Evolutionary conservation across 495 filamentous ascomycete genomes (phyloP).

Genomic region (Friedmanniomyces simplex): DNA sequence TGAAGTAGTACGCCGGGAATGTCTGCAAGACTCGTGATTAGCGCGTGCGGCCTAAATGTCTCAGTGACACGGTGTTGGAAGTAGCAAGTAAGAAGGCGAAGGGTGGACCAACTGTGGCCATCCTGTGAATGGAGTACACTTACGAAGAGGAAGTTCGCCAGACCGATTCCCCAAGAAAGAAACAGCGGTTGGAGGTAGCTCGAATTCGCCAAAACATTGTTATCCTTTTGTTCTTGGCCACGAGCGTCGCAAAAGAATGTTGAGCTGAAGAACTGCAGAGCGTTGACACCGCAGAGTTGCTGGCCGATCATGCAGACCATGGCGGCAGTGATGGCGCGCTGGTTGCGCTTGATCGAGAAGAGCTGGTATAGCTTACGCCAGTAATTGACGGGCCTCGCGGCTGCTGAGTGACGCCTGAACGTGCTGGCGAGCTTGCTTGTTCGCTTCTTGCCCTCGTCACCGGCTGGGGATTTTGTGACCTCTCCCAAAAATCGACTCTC

Average conservation of each 20-base stretch:
- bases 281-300: conserved; percentile 45
- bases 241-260: conserved; percentile 15
- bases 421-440: background rate
- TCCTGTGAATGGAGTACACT: background rate
- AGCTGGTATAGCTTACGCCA: conserved; percentile 49
- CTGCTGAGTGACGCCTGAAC: background rate
- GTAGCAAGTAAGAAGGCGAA: too few relatives aligned
- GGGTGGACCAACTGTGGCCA: too few relatives aligned
- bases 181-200: conserved; percentile 2
- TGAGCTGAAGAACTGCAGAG: conserved; percentile 12
- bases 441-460: background rate
- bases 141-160: conserved; percentile 17
- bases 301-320: conserved; percentile 58
- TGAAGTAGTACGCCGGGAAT: conserved; percentile 14
- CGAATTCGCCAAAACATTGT: background rate
- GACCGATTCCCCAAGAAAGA: conserved; percentile 15
- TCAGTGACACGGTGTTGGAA: too few relatives aligned
- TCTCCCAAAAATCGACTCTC: conserved; percentile 18
- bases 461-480: background rate
- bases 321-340: conserved; percentile 54
- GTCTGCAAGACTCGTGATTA: background rate
- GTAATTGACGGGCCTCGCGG: conserved; percentile 26
- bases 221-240: background rate
- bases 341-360: conserved; percentile 58
- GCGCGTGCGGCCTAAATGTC: background rate